Evolutionary conservation across 78 protist genomes (phyloP).

Genomic region (Diacronema lutheri): DNA sequence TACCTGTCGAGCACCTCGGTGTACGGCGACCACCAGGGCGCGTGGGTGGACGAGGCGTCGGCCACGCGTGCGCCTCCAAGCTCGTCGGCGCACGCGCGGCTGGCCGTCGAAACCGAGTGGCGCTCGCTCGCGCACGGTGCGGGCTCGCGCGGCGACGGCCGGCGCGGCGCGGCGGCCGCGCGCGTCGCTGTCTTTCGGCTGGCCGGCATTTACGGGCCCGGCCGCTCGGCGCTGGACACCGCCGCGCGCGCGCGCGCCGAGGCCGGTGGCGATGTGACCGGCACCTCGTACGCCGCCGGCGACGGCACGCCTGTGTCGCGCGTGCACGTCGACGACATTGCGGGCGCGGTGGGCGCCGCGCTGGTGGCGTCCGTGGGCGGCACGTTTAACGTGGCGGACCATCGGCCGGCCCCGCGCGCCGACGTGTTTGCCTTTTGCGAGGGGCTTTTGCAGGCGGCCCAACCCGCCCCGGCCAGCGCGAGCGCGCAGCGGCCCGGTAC

Average conservation of each 20-base stretch:
- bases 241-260: background rate
- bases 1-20: slow-evolving; percentile 38
- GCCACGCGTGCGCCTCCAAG: background rate
- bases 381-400: slow-evolving; percentile 41
- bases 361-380: background rate
- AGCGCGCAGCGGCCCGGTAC: background rate
- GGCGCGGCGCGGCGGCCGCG: background rate
- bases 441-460: background rate
- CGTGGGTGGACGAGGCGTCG: slow-evolving; percentile 36
- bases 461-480: too few species aligned
- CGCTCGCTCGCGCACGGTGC: background rate
- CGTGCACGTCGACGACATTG: slow-evolving; percentile 44
- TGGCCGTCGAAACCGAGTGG: slow-evolving; percentile 14
- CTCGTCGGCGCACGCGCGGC: background rate
- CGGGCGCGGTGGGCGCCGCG: slow-evolving; percentile 11
- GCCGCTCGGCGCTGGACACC: slow-evolving; percentile 20
- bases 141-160: background rate
- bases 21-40: slow-evolving; percentile 50
- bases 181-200: slow-evolving; percentile 48
- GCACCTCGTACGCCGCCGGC: background rate
- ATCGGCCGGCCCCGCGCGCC: slow-evolving; percentile 24
- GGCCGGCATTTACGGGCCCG: slow-evolving; percentile 50
- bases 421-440: slow-evolving; percentile 21
- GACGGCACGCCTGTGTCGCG: background rate
- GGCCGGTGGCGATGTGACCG: background rate